Conservation (phyloP, 805 yeast genomes). For the Cyberlindnera euphorbiiphila region DNA sequence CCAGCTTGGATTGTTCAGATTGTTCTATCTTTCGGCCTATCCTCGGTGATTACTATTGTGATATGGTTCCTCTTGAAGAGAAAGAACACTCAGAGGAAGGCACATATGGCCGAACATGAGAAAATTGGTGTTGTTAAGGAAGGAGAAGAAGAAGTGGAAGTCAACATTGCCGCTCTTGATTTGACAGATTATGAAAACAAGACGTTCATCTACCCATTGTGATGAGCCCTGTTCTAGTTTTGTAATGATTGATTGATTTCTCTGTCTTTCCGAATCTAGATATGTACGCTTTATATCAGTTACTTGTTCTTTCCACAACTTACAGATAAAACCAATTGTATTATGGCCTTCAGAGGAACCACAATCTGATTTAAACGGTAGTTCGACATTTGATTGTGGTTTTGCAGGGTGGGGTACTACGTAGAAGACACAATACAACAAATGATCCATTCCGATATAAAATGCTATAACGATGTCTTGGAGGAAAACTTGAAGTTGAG, state of each 20-base stretch:
- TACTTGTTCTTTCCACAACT: too few species aligned
- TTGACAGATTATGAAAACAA: slow-evolving; percentile 50
- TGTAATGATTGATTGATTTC: too few species aligned
- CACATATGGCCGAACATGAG: slow-evolving; percentile 16
- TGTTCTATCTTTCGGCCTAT: slow-evolving; percentile 43
- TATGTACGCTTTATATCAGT: not conserved
- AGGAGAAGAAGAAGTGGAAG: slow-evolving; percentile 32
- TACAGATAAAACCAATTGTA: too few species aligned
- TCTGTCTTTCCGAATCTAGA: too few species aligned
- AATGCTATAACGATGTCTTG: too few species aligned
- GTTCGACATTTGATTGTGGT: too few species aligned
- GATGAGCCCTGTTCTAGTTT: not conserved
- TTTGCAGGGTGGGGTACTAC: too few species aligned
- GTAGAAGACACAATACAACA: too few species aligned
- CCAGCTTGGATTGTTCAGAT: slow-evolving; percentile 55
- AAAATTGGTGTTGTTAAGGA: slow-evolving; percentile 30
- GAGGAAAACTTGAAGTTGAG: too few species aligned
- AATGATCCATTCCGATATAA: too few species aligned
- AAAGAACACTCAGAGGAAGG: slow-evolving; percentile 42
- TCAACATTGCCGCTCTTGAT: slow-evolving; percentile 42
- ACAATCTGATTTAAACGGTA: too few species aligned
- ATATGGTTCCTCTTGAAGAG: slow-evolving; percentile 41
- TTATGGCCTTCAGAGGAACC: too few species aligned
- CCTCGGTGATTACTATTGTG: slow-evolving; percentile 41
- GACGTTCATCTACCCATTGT: slow-evolving; percentile 46